These are phyloP conservation scores for Fusarium sp. DNA, from an alignment of 2,329 filamentous ascomycete species.

Conservation along the genomic window DNA sequence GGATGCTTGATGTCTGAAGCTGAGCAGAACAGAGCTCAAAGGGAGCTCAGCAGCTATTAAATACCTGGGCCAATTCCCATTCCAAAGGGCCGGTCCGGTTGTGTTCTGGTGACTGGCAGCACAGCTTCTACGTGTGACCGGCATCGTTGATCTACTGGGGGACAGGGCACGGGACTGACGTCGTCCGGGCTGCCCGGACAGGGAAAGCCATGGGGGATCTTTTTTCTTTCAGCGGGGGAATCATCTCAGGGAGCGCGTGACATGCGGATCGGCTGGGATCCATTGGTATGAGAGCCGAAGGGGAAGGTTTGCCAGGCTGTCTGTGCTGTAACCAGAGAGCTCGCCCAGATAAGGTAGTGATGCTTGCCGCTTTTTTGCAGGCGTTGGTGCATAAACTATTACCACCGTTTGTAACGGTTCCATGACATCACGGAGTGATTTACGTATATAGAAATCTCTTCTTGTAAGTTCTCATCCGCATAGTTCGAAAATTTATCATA, in stretches of 20 bases:
- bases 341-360: no score
- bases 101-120: slow-evolving; percentile 25
- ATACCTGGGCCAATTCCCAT: slow-evolving; percentile 15
- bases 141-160: slow-evolving; percentile 23
- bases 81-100: slow-evolving; percentile 34
- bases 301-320: slow-evolving; percentile 2
- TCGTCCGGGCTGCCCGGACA: slow-evolving; percentile 29
- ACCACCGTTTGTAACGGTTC: no score
- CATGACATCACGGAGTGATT: no score
- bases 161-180: slow-evolving; percentile 35
- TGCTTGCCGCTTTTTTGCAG: no score
- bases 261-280: neutral
- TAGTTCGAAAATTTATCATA: no score
- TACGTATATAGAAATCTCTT: no score
- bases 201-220: slow-evolving; percentile 15
- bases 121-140: slow-evolving; percentile 31
- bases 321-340: slow-evolving; percentile 12
- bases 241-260: slow-evolving; percentile 27
- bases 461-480: no score
- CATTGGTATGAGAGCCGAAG: slow-evolving; percentile 10
- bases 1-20: slow-evolving; percentile 14
- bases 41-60: slow-evolving; percentile 25
- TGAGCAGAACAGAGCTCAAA: neutral
- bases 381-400: no score
- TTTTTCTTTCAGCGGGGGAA: slow-evolving; percentile 23